These are phyloP conservation scores for Alternaria viburni DNA, from an alignment of 2,329 filamentous ascomycete genomes.

Conservation along the genomic window DNA sequence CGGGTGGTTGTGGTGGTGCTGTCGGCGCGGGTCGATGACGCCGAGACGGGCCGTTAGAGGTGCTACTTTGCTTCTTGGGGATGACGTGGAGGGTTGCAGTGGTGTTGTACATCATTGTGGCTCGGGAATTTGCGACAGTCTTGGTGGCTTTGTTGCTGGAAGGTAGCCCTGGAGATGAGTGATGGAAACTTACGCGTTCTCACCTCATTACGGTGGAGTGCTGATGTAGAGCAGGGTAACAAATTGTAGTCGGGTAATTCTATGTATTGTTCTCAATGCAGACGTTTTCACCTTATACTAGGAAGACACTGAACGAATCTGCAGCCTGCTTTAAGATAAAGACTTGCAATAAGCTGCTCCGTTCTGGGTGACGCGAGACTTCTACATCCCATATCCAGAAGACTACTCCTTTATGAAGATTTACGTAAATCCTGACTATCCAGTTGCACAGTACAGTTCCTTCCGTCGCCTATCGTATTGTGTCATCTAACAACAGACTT, in stretches of 20 bases:
- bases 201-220: too few relatives aligned
- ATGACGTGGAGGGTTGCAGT: slow-evolving; percentile 3
- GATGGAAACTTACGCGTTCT: not conserved
- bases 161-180: not conserved
- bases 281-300: not conserved
- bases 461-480: not conserved
- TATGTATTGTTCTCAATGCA: too few relatives aligned
- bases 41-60: slow-evolving; percentile 11
- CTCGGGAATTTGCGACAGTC: not conserved
- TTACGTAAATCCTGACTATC: not conserved
- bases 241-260: too few relatives aligned
- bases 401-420: not conserved
- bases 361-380: not conserved
- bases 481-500: not conserved
- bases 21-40: slow-evolving; percentile 5
- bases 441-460: not conserved
- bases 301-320: not conserved
- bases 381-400: not conserved
- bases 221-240: too few relatives aligned
- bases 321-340: not conserved
- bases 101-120: not conserved
- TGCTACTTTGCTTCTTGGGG: not conserved
- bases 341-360: not conserved
- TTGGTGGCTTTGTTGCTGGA: not conserved
- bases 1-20: not conserved